Conservation (phyloP, 495 filamentous ascomycete species). For the Xylaria cubensis region DNA sequence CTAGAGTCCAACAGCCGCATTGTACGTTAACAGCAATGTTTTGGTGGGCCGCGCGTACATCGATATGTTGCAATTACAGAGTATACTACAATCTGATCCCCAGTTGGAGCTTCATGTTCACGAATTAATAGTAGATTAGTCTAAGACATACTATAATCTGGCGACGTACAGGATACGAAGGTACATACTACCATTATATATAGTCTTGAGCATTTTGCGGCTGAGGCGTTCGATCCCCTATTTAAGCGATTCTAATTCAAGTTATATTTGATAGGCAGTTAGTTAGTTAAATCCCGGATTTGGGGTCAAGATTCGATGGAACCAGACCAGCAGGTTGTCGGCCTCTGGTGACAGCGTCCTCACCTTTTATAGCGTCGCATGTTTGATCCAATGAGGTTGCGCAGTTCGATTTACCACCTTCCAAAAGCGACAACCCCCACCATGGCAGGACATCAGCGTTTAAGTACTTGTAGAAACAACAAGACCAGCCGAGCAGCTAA, state of each 20-base stretch:
- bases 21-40: not conserved
- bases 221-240: not conserved
- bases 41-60: not conserved
- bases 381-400: slow-evolving; percentile 5
- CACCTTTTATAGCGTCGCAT: not conserved
- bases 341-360: not conserved
- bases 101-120: not conserved
- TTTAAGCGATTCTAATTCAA: not conserved
- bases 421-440: slow-evolving; percentile 4
- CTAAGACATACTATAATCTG: not conserved
- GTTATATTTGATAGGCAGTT: not conserved
- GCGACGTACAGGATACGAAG: not conserved
- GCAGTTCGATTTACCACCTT: not conserved
- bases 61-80: not conserved
- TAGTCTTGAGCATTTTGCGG: not conserved
- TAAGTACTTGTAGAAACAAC: not conserved
- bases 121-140: not conserved
- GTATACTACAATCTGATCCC: not conserved
- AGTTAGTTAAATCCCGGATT: not conserved
- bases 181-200: not conserved
- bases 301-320: not conserved
- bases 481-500: not conserved
- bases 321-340: not conserved
- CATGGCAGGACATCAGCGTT: slow-evolving; percentile 4
- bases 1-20: not conserved